These are phyloP conservation scores for Passalora sequoiae DNA, from an alignment of 2,329 filamentous ascomycete species.

Conservation along the genomic window DNA sequence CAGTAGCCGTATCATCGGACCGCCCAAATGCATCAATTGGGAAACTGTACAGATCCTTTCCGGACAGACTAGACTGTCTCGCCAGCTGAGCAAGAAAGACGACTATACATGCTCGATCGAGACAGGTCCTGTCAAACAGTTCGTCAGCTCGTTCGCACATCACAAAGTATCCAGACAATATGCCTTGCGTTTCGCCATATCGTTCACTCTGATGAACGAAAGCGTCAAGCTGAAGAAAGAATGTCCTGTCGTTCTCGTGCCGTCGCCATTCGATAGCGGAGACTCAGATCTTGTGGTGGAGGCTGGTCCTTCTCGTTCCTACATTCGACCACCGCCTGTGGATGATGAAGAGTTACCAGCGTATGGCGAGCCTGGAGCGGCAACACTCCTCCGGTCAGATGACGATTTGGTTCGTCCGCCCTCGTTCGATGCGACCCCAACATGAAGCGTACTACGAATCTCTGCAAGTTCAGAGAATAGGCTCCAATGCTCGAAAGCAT, in stretches of 20 bases:
- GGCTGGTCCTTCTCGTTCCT: neutral
- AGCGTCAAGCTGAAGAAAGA: constrained; percentile 11
- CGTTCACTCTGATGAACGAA: constrained; percentile 15
- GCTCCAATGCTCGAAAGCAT: no score
- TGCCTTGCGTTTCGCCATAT: constrained; percentile 13
- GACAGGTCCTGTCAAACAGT: constrained; percentile 5
- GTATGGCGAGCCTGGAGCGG: neutral
- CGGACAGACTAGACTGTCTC: constrained; percentile 7
- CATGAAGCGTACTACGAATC: no score
- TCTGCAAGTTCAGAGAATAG: no score
- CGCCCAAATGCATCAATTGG: constrained; percentile 9
- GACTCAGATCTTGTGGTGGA: no score
- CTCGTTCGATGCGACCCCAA: neutral
- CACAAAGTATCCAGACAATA: constrained; percentile 16
- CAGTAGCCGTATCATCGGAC: constrained; percentile 11
- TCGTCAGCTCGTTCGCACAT: constrained; percentile 16
- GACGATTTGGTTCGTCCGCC: neutral
- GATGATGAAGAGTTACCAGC: neutral
- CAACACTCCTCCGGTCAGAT: neutral
- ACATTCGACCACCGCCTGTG: neutral
- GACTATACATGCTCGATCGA: constrained; percentile 10
- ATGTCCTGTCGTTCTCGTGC: constrained; percentile 13
- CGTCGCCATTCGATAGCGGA: constrained; percentile 9
- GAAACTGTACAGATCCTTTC: constrained; percentile 13
- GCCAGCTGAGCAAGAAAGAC: constrained; percentile 12